Conservation (phyloP, 139 green algal species). For the Cymbomonas tetramitiformis region DNA sequence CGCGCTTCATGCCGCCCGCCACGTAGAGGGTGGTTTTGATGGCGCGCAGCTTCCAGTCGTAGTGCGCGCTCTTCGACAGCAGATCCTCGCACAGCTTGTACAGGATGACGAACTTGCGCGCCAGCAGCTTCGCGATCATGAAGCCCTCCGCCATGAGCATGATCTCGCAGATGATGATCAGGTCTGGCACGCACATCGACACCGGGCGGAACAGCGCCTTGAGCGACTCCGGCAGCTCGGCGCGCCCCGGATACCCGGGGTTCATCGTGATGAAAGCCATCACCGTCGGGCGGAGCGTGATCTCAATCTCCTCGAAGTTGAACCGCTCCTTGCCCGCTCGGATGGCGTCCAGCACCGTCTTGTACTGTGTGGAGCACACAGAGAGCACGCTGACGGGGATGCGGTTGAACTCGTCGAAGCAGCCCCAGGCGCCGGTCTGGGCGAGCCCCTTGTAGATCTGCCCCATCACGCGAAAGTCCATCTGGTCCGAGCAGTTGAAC, state of each 20-base stretch:
- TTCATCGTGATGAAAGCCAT: slow-evolving; percentile 98
- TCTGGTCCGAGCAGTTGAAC: slow-evolving; percentile 89
- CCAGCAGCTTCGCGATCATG: slow-evolving; percentile 65
- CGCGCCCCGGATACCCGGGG: slow-evolving; percentile 67
- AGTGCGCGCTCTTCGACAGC: slow-evolving; percentile 70
- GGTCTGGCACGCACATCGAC: slow-evolving; percentile 73
- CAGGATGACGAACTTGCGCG: slow-evolving; percentile 81
- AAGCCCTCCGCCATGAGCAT: too few relatives aligned
- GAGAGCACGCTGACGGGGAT: too few relatives aligned
- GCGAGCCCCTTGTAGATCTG: slow-evolving; percentile 82
- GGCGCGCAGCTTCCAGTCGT: slow-evolving; percentile 92
- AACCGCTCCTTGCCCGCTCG: slow-evolving; percentile 57
- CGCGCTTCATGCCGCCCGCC: slow-evolving; percentile 77
- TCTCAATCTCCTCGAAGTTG: slow-evolving; percentile 59
- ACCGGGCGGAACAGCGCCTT: slow-evolving; percentile 86
- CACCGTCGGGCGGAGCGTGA: slow-evolving; percentile 41
- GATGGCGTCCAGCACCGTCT: slow-evolving; percentile 80
- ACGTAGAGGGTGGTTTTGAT: slow-evolving; percentile 94
- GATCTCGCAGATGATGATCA: slow-evolving; percentile 76
- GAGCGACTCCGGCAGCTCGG: slow-evolving; percentile 81
- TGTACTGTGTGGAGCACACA: slow-evolving; percentile 89
- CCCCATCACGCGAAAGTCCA: slow-evolving; percentile 78
- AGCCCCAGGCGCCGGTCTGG: too few relatives aligned
- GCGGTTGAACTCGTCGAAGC: too few relatives aligned
- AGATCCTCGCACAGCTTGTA: slow-evolving; percentile 84